Evolutionary conservation across 208 protist species (phyloP).

Genomic region (Acanthamoeba triangularis): DNA sequence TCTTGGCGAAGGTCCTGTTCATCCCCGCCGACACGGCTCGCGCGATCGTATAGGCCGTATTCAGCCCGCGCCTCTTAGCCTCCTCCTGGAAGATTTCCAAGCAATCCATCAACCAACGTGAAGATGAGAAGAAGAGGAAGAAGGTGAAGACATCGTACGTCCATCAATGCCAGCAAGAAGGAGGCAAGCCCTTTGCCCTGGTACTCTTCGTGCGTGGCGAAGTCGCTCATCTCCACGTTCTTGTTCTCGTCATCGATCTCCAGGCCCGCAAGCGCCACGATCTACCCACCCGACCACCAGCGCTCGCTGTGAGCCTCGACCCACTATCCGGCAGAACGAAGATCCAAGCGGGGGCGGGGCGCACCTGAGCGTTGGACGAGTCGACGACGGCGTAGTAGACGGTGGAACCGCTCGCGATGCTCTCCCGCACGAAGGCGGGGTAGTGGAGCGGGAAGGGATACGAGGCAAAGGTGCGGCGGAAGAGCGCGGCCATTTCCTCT

Average conservation of each 20-base stretch:
- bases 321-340: too few species aligned
- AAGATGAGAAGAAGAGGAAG: neutral
- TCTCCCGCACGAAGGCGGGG: neutral
- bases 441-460: neutral
- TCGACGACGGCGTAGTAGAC: conserved; percentile 1
- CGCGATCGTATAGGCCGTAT: neutral
- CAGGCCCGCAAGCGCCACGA: neutral
- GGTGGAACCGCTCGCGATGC: neutral
- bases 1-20: conserved; percentile 6
- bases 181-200: neutral
- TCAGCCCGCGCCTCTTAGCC: neutral
- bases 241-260: conserved; percentile 3
- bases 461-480: neutral
- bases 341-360: neutral
- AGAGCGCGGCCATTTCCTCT: neutral
- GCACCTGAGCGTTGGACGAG: neutral
- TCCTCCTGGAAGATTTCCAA: neutral
- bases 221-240: conserved; percentile 15
- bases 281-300: neutral
- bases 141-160: neutral
- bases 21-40: neutral
- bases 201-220: neutral
- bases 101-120: too few species aligned
- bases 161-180: neutral
- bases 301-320: too few species aligned